Percentiles rank a stretch among this genome's conserved stretches.
Conservation (phyloP, 495 filamentous ascomycete species). For the Xylaria bambusicola region DNA sequence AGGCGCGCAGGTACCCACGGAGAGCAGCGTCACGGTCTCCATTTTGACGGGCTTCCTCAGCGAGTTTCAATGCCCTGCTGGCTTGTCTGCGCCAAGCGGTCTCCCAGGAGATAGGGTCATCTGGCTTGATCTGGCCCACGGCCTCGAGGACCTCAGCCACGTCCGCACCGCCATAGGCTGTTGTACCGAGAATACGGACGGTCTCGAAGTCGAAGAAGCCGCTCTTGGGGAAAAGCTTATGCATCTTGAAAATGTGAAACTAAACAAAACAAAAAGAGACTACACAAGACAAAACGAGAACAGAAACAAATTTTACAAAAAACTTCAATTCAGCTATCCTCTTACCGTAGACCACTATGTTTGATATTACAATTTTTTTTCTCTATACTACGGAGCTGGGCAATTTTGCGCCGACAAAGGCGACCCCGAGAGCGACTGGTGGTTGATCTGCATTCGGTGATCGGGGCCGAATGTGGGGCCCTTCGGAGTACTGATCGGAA, state of each 20-base stretch:
- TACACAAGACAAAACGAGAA: too few relatives aligned
- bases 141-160: slow-evolving; percentile 45
- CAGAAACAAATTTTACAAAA: too few relatives aligned
- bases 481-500: too few relatives aligned
- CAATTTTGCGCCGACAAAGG: too few relatives aligned
- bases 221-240: slow-evolving; percentile 30
- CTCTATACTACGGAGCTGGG: too few relatives aligned
- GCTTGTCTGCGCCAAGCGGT: slow-evolving; percentile 33
- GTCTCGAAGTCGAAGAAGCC: slow-evolving; percentile 52
- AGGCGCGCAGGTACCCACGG: slow-evolving; percentile 38
- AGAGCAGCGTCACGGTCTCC: slow-evolving; percentile 33
- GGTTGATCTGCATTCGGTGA: not conserved
- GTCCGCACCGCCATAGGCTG: slow-evolving; percentile 42
- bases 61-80: slow-evolving; percentile 35
- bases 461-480: too few relatives aligned
- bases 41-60: slow-evolving; percentile 25
- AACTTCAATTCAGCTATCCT: too few relatives aligned
- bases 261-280: too few relatives aligned
- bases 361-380: too few relatives aligned
- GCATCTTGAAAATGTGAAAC: not conserved
- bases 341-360: too few relatives aligned
- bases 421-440: not conserved
- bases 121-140: slow-evolving; percentile 36
- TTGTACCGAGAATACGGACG: slow-evolving; percentile 43
- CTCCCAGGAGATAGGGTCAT: slow-evolving; percentile 47